Conservation (phyloP, 495 filamentous ascomycete genomes). For the Penicillium cataractarum region DNA sequence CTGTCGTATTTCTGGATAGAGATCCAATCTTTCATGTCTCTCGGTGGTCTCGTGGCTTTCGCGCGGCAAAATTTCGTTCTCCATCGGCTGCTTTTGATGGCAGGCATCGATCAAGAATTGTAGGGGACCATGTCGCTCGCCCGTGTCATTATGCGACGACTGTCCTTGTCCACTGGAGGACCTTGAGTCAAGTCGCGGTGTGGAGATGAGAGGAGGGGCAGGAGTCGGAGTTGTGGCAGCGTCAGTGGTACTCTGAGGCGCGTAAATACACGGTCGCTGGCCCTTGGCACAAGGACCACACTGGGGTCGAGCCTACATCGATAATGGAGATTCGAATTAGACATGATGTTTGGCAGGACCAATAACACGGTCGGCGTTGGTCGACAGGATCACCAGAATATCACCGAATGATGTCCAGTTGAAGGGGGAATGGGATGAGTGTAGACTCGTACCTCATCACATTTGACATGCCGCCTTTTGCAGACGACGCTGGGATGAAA, state of each 20-base stretch:
- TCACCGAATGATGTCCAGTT: not conserved
- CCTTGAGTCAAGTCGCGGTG: not conserved
- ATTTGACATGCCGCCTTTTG: conserved; percentile 40
- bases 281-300: conserved; percentile 40
- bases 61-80: not conserved
- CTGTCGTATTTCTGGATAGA: not conserved
- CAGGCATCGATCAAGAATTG: conserved; percentile 33
- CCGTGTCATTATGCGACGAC: not conserved
- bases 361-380: not conserved
- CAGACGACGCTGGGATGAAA: conserved; percentile 28
- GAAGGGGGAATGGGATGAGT: not conserved
- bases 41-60: not conserved
- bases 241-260: not conserved
- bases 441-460: conserved; percentile 29
- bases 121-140: conserved; percentile 22
- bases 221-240: not conserved
- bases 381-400: not conserved
- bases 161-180: not conserved
- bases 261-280: conserved; percentile 33
- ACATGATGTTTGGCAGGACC: not conserved
- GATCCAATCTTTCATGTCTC: not conserved
- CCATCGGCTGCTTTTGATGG: conserved; percentile 25
- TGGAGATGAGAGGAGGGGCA: not conserved
- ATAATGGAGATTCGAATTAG: not conserved
- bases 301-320: conserved; percentile 28